Conservation (phyloP, 805 yeast species). For the Saturnispora besseyi region DNA sequence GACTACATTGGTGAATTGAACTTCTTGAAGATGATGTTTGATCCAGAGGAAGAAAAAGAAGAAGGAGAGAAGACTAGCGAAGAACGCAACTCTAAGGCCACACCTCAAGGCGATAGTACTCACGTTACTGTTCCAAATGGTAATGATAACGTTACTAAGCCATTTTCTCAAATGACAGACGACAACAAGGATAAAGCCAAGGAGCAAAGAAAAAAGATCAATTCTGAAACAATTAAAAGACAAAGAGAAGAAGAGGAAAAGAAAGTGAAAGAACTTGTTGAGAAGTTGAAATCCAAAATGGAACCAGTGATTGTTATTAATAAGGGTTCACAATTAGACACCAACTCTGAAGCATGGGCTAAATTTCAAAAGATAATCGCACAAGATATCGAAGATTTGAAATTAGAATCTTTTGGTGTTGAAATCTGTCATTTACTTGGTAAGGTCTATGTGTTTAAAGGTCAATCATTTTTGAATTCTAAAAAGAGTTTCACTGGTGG, state of each 20-base stretch:
- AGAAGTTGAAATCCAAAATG: slow-evolving; percentile 37
- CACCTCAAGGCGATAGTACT: background rate
- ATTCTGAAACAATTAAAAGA: slow-evolving; percentile 23
- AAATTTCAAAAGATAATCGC: slow-evolving; percentile 54
- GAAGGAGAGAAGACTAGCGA: slow-evolving; percentile 34
- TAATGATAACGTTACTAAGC: background rate
- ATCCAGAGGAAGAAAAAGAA: slow-evolving; percentile 35
- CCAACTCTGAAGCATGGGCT: slow-evolving; percentile 35
- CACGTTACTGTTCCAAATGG: slow-evolving; percentile 10
- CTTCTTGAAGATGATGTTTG: slow-evolving; percentile 63
- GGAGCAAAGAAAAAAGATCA: slow-evolving; percentile 14
- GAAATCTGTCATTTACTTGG: slow-evolving; percentile 75
- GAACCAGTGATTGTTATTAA: slow-evolving; percentile 33
- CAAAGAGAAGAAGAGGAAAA: slow-evolving; percentile 30
- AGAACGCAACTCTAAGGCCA: background rate
- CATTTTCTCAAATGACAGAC: slow-evolving; percentile 11
- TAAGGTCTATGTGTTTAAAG: slow-evolving; percentile 55
- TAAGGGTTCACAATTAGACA: slow-evolving; percentile 29
- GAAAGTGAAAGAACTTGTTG: slow-evolving; percentile 48
- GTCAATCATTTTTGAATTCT: slow-evolving; percentile 53
- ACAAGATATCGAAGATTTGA: slow-evolving; percentile 76
- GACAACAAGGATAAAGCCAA: slow-evolving; percentile 10
- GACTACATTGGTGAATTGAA: slow-evolving; percentile 86
- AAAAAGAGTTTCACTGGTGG: slow-evolving; percentile 64
- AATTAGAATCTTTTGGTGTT: slow-evolving; percentile 78